phyloP scores from a whole-genome alignment of 139 green algal species.

The Coelastrella sp. region DNA sequence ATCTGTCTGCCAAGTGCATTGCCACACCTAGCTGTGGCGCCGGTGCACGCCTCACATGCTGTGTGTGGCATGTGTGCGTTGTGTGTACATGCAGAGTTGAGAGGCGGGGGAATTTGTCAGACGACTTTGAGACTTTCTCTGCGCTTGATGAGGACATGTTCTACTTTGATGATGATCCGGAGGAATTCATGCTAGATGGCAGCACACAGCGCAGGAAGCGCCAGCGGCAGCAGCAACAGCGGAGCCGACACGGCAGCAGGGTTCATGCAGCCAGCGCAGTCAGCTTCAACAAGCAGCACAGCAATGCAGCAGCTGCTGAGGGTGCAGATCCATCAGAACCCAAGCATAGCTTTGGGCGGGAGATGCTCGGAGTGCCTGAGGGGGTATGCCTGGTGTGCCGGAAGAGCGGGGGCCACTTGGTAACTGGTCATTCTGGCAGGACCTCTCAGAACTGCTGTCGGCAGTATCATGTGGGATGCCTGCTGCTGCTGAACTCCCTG shows the following conservation, averaged over 20 bases:
- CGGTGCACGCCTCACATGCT: too few relatives aligned
- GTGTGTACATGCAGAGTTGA: neutral
- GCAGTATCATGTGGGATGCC: constrained; percentile 1
- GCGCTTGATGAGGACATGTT: neutral
- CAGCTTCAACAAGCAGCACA: neutral
- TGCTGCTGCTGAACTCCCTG: constrained; percentile 32
- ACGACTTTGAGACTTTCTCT: constrained; percentile 4
- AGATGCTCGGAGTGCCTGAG: constrained; percentile 23
- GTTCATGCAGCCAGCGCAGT: neutral
- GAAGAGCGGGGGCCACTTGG: neutral
- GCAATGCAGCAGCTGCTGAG: constrained; percentile 8
- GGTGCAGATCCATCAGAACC: neutral
- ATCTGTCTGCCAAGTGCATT: neutral
- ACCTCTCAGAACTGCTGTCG: neutral
- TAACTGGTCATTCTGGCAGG: neutral
- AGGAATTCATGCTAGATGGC: constrained; percentile 12
- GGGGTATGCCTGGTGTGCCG: constrained; percentile 27
- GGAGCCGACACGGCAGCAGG: neutral
- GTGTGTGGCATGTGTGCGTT: neutral
- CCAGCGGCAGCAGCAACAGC: neutral
- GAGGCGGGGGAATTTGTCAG: neutral
- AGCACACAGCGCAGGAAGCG: neutral
- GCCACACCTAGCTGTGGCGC: too few relatives aligned
- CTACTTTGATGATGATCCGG: constrained; percentile 35
- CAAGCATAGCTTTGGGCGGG: constrained; percentile 6